These are phyloP conservation scores for Arbutus unedo DNA, from an alignment of 148 eudicot genomes.

Conservation along the genomic window DNA sequence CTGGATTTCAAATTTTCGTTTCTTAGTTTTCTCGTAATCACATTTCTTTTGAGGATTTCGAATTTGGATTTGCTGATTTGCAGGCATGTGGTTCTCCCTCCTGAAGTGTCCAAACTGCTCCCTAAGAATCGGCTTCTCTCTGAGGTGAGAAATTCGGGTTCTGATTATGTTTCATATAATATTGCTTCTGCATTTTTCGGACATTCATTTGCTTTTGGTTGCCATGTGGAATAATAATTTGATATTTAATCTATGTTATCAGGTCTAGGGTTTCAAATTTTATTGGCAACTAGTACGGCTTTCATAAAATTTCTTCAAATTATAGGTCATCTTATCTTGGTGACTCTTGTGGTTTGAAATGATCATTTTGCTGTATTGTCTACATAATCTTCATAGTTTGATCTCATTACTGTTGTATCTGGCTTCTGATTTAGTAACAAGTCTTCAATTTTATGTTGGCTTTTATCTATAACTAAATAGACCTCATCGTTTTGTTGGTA, in stretches of 20 bases:
- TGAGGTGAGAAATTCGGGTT: slow-evolving; percentile 35
- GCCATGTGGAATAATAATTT: neutral
- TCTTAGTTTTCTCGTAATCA: neutral
- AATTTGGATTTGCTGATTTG: neutral
- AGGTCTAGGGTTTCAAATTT: neutral
- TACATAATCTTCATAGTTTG: neutral
- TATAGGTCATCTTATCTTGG: neutral
- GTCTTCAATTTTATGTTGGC: neutral
- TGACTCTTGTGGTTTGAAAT: neutral
- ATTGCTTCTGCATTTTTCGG: neutral
- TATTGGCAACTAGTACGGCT: neutral
- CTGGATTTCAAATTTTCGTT: neutral
- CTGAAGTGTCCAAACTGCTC: slow-evolving; percentile 71
- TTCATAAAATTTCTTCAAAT: neutral
- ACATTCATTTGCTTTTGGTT: neutral
- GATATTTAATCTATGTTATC: neutral
- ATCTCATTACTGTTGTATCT: neutral
- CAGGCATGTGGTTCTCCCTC: slow-evolving; percentile 85
- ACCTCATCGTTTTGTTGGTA: neutral
- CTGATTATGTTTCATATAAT: neutral
- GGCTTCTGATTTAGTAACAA: neutral
- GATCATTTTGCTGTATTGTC: neutral
- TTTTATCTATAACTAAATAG: neutral
- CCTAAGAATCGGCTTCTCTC: slow-evolving; percentile 81
- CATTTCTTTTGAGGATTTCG: neutral